Evolutionary conservation across 768 basidiomycete genomes (phyloP).

Genomic region (Vararia minispora): DNA sequence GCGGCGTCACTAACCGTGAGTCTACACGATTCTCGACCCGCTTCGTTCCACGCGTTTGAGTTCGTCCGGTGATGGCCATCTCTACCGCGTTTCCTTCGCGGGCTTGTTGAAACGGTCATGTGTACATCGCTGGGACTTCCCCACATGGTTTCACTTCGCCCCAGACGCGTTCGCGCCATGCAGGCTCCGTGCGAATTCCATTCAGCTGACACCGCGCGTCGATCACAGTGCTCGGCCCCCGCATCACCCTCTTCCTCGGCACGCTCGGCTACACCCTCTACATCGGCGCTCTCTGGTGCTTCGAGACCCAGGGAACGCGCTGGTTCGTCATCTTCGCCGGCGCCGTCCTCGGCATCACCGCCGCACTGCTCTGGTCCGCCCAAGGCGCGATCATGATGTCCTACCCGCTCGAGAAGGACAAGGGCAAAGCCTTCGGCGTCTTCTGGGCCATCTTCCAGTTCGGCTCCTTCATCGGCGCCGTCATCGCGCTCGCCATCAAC

Average conservation of each 20-base stretch:
- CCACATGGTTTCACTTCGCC: no score
- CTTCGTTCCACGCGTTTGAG: no score
- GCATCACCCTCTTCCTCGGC: slow-evolving; percentile 37
- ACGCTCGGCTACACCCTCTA: slow-evolving; percentile 42
- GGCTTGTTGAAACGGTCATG: no score
- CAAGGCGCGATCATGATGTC: slow-evolving; percentile 45
- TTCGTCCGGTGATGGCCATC: no score
- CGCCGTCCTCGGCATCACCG: slow-evolving; percentile 37
- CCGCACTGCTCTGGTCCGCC: slow-evolving; percentile 42
- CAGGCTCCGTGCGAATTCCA: no score
- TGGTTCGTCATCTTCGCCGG: slow-evolving; percentile 40
- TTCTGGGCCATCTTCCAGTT: slow-evolving; percentile 43
- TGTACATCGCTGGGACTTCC: no score
- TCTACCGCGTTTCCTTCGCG: no score
- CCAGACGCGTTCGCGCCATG: no score
- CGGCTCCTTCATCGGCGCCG: slow-evolving; percentile 31
- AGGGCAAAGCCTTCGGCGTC: slow-evolving; percentile 37
- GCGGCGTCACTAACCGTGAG: slow-evolving; percentile 25
- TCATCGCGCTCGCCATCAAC: slow-evolving; percentile 34
- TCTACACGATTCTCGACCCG: slow-evolving; percentile 3
- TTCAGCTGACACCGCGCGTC: no score
- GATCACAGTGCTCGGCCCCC: slow-evolving; percentile 32
- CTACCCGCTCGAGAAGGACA: slow-evolving; percentile 45
- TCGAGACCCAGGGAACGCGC: slow-evolving; percentile 25
- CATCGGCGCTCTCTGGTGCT: slow-evolving; percentile 36